These are phyloP conservation scores for Penicillium sp. DNA, from an alignment of 2,329 filamentous ascomycete genomes.

Conservation along the genomic window DNA sequence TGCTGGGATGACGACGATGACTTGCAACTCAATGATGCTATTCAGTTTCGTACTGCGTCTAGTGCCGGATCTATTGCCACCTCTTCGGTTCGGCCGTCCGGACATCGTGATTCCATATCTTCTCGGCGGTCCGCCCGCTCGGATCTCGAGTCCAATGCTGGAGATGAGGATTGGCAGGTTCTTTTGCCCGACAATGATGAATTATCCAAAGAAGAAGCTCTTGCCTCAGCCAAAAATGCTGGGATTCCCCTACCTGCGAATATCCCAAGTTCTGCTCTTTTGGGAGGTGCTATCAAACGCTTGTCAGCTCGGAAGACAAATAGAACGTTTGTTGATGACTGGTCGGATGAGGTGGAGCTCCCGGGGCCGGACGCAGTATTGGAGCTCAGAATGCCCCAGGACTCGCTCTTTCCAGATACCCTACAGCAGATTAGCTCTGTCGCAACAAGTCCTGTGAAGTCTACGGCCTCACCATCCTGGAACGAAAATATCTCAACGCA, in stretches of 20 bases:
- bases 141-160: slow-evolving; percentile 70
- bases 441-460: slow-evolving; percentile 40
- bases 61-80: slow-evolving; percentile 46
- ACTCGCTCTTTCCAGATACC: slow-evolving; percentile 63
- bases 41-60: slow-evolving; percentile 46
- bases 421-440: slow-evolving; percentile 63
- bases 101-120: slow-evolving; percentile 71
- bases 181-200: slow-evolving; percentile 83
- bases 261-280: slow-evolving; percentile 81
- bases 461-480: slow-evolving; percentile 27
- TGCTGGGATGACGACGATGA: slow-evolving; percentile 52
- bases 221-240: slow-evolving; percentile 79
- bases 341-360: slow-evolving; percentile 74
- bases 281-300: slow-evolving; percentile 90
- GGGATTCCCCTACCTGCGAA: slow-evolving; percentile 88
- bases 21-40: slow-evolving; percentile 46
- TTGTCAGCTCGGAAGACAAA: slow-evolving; percentile 73
- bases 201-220: slow-evolving; percentile 76
- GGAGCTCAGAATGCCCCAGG: slow-evolving; percentile 63
- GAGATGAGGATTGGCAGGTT: slow-evolving; percentile 85
- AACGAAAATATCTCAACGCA: slow-evolving; percentile 46
- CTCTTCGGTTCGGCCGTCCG: slow-evolving; percentile 42
- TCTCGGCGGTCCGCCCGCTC: slow-evolving; percentile 79
- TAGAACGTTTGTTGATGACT: slow-evolving; percentile 73
- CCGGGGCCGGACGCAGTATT: slow-evolving; percentile 57